Evolutionary conservation across 2,329 filamentous ascomycete genomes (phyloP), one percentile per base, ranked within the genome.

Genomic region (Epichloe aotearoae): DNA sequence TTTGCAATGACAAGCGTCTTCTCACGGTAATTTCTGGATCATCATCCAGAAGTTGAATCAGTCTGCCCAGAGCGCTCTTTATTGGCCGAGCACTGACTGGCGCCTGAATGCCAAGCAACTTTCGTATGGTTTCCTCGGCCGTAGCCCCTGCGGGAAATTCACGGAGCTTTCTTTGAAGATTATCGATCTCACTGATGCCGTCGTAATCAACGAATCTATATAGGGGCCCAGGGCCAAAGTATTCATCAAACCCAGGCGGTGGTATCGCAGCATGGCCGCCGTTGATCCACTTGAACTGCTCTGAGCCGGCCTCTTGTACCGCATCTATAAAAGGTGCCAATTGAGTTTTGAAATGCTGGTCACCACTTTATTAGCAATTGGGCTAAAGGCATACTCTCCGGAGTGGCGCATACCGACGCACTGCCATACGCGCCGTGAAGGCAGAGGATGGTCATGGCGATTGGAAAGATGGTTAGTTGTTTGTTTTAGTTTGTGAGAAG

Each of bases 401-500:
- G 14, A 12, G 7, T 6, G 26, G 20, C 5, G 15, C 12, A 19
- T 19, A 52, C 51, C 47, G 30, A 39, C 19, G 46, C 42, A 33
- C 42, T 53, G 2, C 51, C 48, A 19, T 36, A 50, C 14, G 51
- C 38, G 19, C 51, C 51, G 33, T 53, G 51, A 1, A 53, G 47
- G 34, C 51, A 53, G 12, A 53, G 51, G 19, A 53, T 34, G 1
- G 49, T 50, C 48, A 53, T 52, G 14, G 42, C 19, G 5, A 17
- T 19, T 14, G 20, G 6, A 2, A 8, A 39, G 30, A 8, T 11
- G 1, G 10, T 4, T 2, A 15, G 30, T 7, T 2, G 14, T 6
- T 7, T 37, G 3, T 23, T 12, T 3, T n/a, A 14, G 2, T 3
- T 14, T 15, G 14, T 2, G 36, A 6, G 2, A 7, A 23, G 11